These are phyloP conservation scores for Russula sp. DNA, from an alignment of 768 basidiomycete species.

Conservation along the genomic window DNA sequence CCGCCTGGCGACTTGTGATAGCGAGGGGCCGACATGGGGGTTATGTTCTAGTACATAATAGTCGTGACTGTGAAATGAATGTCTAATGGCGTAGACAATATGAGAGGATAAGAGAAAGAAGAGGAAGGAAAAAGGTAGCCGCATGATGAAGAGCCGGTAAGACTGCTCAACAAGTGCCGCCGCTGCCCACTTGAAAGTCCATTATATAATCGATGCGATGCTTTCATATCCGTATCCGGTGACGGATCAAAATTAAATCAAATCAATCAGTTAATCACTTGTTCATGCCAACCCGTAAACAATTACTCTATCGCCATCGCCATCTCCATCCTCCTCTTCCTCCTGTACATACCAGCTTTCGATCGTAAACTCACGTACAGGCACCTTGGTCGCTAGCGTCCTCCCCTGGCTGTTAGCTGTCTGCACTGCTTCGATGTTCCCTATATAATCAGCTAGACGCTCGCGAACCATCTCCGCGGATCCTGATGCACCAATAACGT, in stretches of 20 bases:
- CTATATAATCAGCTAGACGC: slow-evolving; percentile 19
- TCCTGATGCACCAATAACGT: not conserved
- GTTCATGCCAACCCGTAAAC: slow-evolving; percentile 7
- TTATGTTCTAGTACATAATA: slow-evolving; percentile 80
- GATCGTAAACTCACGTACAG: slow-evolving; percentile 16
- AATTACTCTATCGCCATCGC: not conserved
- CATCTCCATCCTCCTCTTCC: not conserved
- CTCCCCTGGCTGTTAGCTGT: slow-evolving; percentile 7
- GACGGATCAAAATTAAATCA: too few relatives aligned
- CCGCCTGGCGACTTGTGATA: slow-evolving; percentile 49
- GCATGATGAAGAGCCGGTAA: slow-evolving; percentile 13
- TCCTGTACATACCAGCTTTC: slow-evolving; percentile 20
- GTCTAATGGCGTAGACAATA: slow-evolving; percentile 35
- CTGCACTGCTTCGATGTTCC: slow-evolving; percentile 20
- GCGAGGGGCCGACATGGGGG: slow-evolving; percentile 46
- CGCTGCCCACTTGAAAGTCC: too few relatives aligned
- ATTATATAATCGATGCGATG: slow-evolving; percentile 4
- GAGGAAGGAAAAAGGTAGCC: slow-evolving; percentile 26
- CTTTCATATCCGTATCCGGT: not conserved
- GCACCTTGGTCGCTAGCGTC: not conserved
- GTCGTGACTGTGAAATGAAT: slow-evolving; percentile 56
- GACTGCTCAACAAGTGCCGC: not conserved
- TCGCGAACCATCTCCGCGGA: slow-evolving; percentile 2
- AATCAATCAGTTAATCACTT: not conserved
- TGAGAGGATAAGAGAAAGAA: slow-evolving; percentile 30